phyloP scores from a whole-genome alignment of 768 basidiomycete genomes.

The Dioszegia crocea region DNA sequence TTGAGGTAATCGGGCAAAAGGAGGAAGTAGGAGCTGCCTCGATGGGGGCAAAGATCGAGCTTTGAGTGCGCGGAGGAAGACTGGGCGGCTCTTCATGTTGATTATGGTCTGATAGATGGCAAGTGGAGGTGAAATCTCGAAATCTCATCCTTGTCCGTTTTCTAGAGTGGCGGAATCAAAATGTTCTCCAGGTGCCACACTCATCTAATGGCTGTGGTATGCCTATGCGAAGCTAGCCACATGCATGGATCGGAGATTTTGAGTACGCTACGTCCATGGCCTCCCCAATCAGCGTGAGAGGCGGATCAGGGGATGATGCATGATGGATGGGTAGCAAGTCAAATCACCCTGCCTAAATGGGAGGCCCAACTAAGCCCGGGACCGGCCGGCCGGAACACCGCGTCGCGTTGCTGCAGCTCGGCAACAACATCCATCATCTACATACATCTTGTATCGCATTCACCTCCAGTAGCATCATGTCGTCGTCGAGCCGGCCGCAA shows the following conservation, averaged over 20 bases:
- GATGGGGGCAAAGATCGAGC: conserved; percentile 7
- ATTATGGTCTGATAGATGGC: background rate
- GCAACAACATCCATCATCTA: conserved; percentile 1
- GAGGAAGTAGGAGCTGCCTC: conserved; percentile 4
- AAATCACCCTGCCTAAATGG: no score
- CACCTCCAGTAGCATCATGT: conserved; percentile 14
- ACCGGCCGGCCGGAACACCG: no score
- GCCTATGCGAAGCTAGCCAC: background rate
- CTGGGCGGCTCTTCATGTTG: conserved; percentile 32
- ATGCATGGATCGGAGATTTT: no score
- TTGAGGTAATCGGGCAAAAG: conserved; percentile 2
- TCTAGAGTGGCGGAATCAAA: background rate
- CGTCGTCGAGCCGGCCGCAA: conserved; percentile 24
- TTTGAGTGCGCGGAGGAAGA: conserved; percentile 23
- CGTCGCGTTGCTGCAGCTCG: no score
- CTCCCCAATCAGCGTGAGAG: no score
- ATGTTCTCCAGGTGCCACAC: background rate
- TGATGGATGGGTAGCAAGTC: no score
- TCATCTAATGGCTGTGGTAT: background rate
- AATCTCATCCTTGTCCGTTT: background rate
- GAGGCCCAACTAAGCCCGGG: no score
- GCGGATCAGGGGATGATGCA: no score
- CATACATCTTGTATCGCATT: background rate
- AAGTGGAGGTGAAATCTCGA: background rate
- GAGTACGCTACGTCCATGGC: no score